Evolutionary conservation across 176 grass and related monocot genomes (phyloP).

Genomic region (Puya raimondii): DNA sequence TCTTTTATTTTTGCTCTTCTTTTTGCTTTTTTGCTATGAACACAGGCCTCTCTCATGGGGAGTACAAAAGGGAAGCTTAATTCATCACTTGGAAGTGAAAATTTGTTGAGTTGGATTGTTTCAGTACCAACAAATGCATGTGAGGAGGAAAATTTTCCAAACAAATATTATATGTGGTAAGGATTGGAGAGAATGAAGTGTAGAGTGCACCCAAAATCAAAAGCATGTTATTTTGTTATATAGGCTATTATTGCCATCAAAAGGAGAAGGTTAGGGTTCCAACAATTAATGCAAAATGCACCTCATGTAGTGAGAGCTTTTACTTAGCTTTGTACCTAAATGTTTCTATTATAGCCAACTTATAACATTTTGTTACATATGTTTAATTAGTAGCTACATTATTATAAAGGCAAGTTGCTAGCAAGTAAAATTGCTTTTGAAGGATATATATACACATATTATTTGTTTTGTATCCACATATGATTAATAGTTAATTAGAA

Average conservation of each 20-base stretch:
- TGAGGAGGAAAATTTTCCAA: background rate
- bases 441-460: too few relatives aligned
- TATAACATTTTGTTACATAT: too few relatives aligned
- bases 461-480: too few relatives aligned
- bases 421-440: too few relatives aligned
- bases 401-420: too few relatives aligned
- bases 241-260: background rate
- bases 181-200: background rate
- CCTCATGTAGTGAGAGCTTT: background rate
- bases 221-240: background rate
- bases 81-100: background rate
- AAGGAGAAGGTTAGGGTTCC: background rate
- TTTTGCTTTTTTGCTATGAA: background rate
- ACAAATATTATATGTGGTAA: background rate
- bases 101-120: background rate
- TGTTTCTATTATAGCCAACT: too few relatives aligned
- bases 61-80: background rate
- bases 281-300: background rate
- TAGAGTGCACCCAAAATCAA: background rate
- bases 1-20: background rate
- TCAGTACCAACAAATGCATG: background rate
- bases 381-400: too few relatives aligned
- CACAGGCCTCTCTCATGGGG: background rate
- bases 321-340: too few relatives aligned
- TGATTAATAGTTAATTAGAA: too few relatives aligned